Evolutionary conservation across 2,329 filamentous ascomycete species (phyloP).

Genomic region (Mariannaea sp.): DNA sequence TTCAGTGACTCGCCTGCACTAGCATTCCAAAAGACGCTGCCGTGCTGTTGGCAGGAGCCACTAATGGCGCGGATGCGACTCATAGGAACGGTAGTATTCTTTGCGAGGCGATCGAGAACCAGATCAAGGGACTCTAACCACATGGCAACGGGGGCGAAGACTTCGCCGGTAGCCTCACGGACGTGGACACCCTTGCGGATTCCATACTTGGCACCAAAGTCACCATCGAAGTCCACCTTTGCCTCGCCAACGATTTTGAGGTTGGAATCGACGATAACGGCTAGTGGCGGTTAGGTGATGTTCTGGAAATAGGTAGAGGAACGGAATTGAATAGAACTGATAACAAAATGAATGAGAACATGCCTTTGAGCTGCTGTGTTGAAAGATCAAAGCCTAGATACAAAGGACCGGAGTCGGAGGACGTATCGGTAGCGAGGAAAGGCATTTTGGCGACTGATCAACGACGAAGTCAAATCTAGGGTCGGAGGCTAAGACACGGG

Average conservation of each 20-base stretch:
- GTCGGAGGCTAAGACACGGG: no score
- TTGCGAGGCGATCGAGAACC: slow-evolving; percentile 73
- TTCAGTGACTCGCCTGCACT: slow-evolving; percentile 69
- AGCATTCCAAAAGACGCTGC: slow-evolving; percentile 89
- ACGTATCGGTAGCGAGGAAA: slow-evolving; percentile 11
- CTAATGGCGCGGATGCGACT: slow-evolving; percentile 78
- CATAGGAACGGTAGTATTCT: slow-evolving; percentile 68
- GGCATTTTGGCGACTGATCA: background rate
- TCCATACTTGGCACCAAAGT: slow-evolving; percentile 73
- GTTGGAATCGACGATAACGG: slow-evolving; percentile 81
- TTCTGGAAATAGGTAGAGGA: no score
- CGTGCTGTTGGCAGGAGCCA: slow-evolving; percentile 95
- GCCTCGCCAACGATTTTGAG: slow-evolving; percentile 81
- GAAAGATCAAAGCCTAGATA: slow-evolving; percentile 96
- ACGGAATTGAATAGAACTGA: no score
- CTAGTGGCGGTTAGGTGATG: slow-evolving; percentile 48
- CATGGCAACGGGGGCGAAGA: slow-evolving; percentile 90
- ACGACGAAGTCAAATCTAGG: background rate
- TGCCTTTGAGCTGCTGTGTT: slow-evolving; percentile 94
- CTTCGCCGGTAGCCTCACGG: slow-evolving; percentile 82
- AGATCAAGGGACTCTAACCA: slow-evolving; percentile 93
- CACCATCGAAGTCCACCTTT: slow-evolving; percentile 93
- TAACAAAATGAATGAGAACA: background rate
- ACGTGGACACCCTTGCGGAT: slow-evolving; percentile 87
- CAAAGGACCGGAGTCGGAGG: slow-evolving; percentile 55